A percentile compares a stretch with the other conserved stretches of the same genome.
These are phyloP conservation scores for Auriscalpium vulgare DNA, from an alignment of 768 basidiomycete species.

Conservation along the genomic window DNA sequence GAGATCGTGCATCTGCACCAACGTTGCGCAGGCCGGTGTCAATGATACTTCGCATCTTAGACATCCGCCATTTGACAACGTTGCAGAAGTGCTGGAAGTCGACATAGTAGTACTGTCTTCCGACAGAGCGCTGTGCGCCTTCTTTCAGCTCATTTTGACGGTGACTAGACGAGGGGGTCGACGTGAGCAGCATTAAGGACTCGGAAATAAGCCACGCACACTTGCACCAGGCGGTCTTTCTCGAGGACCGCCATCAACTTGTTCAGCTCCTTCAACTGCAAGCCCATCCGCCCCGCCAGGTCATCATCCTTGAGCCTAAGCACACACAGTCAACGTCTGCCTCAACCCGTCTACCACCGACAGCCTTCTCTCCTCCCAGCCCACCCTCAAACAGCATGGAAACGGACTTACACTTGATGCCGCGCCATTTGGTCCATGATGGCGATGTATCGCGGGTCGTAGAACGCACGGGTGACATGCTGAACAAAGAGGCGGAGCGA, in stretches of 20 bases:
- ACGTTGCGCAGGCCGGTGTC: constrained; percentile 88
- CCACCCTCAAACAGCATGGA: constrained; percentile 17
- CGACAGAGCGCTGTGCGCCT: constrained; percentile 79
- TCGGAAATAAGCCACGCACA: constrained; percentile 39
- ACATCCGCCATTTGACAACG: constrained; percentile 95
- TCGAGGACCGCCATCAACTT: constrained; percentile 80
- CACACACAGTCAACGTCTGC: constrained; percentile 3
- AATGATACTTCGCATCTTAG: constrained; percentile 84
- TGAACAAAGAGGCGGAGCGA: constrained; percentile 83
- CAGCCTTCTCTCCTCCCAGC: constrained; percentile 7
- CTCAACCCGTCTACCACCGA: constrained; percentile 11
- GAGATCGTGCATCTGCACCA: constrained; percentile 14
- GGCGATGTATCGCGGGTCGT: constrained; percentile 86
- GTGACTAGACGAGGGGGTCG: constrained; percentile 39
- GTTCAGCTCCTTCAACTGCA: constrained; percentile 84
- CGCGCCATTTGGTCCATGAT: constrained; percentile 91
- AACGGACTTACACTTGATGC: constrained; percentile 82
- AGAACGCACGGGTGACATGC: constrained; percentile 89
- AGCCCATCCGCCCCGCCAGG: constrained; percentile 81
- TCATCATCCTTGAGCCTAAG: constrained; percentile 88
- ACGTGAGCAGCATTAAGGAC: background rate
- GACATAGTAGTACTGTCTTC: constrained; percentile 92
- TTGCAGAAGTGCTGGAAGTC: constrained; percentile 94
- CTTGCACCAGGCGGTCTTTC: constrained; percentile 68
- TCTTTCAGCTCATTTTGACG: constrained; percentile 90